A percentile compares a stretch with the other conserved stretches of the same genome.
Conservation (phyloP, 495 filamentous ascomycete species). For the Apiosordaria backusii region DNA sequence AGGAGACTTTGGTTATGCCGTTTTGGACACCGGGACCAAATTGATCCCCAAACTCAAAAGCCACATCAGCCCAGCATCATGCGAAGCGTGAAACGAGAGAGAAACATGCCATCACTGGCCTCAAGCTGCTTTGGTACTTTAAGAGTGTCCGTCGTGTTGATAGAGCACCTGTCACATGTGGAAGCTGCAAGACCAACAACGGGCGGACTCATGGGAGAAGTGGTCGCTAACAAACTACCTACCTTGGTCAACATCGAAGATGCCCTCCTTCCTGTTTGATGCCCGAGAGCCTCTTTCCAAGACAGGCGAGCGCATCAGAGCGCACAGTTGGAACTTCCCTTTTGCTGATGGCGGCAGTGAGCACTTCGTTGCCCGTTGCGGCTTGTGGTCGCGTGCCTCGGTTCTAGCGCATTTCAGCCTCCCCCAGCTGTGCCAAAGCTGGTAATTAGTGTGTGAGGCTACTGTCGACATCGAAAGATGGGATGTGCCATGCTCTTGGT, state of each 20-base stretch:
- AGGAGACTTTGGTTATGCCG: constrained; percentile 4
- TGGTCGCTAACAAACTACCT: neutral
- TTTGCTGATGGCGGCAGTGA: neutral
- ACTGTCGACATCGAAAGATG: constrained; percentile 3
- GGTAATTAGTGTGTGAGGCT: neutral
- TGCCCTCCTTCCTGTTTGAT: neutral
- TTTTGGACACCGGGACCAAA: constrained; percentile 6
- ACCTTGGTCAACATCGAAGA: neutral
- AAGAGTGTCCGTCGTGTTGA: neutral
- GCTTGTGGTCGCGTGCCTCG: neutral
- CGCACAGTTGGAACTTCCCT: neutral
- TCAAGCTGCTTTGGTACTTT: no score
- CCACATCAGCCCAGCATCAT: neutral
- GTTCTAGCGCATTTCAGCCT: neutral
- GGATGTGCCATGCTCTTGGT: no score
- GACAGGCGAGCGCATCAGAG: neutral
- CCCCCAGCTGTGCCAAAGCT: neutral
- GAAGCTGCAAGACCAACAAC: neutral
- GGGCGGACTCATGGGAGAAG: neutral
- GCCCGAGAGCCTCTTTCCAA: neutral
- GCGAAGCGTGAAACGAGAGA: neutral
- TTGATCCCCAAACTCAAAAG: neutral
- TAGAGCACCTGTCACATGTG: neutral
- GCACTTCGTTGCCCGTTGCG: no score
- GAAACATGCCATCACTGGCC: neutral